Evolutionary conservation across 1,139 yeast species (phyloP).

Genomic region (Kurtzmaniella quercitrusa): DNA sequence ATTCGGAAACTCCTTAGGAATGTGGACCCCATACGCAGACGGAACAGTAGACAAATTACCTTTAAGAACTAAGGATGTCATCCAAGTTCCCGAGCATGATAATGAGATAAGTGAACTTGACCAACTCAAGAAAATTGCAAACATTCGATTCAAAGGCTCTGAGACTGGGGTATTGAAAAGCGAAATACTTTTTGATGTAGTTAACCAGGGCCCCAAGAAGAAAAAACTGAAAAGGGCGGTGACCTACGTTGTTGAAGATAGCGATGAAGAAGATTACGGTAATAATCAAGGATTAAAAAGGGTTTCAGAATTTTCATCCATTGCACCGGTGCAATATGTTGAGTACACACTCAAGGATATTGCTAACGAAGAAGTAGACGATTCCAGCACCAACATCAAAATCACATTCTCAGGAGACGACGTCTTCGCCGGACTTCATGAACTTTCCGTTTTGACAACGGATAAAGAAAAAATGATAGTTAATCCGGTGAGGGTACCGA

Average conservation of each 20-base stretch:
- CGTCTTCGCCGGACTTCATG: slow-evolving; percentile 76
- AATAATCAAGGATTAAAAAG: slow-evolving; percentile 17
- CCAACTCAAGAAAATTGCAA: slow-evolving; percentile 38
- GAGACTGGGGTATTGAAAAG: slow-evolving; percentile 28
- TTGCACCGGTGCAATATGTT: slow-evolving; percentile 53
- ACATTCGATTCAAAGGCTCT: slow-evolving; percentile 56
- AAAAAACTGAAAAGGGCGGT: slow-evolving; percentile 10
- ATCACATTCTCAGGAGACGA: slow-evolving; percentile 66
- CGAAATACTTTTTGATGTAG: slow-evolving; percentile 33
- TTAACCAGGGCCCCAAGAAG: slow-evolving; percentile 13
- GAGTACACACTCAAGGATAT: slow-evolving; percentile 39
- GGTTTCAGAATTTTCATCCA: slow-evolving; percentile 38
- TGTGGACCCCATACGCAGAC: slow-evolving; percentile 71
- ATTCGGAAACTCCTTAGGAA: slow-evolving; percentile 55
- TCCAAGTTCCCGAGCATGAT: slow-evolving; percentile 7
- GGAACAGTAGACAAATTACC: slow-evolving; percentile 62
- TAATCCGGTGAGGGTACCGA: slow-evolving; percentile 57
- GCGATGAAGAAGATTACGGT: slow-evolving; percentile 16
- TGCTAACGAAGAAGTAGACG: slow-evolving; percentile 9
- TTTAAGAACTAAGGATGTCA: slow-evolving; percentile 16
- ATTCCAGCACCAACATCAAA: slow-evolving; percentile 27
- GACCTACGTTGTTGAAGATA: slow-evolving; percentile 11
- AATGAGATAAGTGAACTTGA: slow-evolving; percentile 9
- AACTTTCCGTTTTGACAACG: slow-evolving; percentile 45
- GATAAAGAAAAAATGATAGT: slow-evolving; percentile 35